Base-by-base conservation (phyloP, 345 rosid species). In the Aethionema arabicum region DNA sequence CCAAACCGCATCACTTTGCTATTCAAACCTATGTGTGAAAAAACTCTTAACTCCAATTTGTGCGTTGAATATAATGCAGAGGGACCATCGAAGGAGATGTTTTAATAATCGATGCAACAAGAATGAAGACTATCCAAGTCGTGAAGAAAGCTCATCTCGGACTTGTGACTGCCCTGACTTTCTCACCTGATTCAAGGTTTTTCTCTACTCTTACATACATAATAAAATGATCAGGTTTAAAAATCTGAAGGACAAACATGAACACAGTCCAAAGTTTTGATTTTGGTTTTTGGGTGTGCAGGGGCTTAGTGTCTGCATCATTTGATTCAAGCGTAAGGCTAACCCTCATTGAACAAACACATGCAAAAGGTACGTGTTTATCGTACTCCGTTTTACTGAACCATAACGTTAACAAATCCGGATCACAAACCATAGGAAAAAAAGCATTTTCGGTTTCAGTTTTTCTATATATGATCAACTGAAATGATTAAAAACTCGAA, bases 241-340 rank as follows among this genome's bases (percentile, higher is more conserved):
- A 0, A 32, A 3, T 16, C 7, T 45, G 46, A 57, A 47, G 45
- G 7, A 5, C 5, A 35, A 47, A 15, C 30, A 32, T n/a, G 37
- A 29, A 57, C 7, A 8, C 55, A 14, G 8, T 55, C 31, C 55
- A 21, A 70, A 5, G 61, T 59, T 32, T 50, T 12, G 32, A 32
- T 45, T 38, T 65, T 53, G 66, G 49, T 32, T n/a, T 8, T 39
- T 66, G 52, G 63, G 59, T 41, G 4, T 76, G 49, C 75, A 90
- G 99, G 91, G 82, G 88, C 40, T 62, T 90, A 76, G 68, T 85
- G 45, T 90, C 96, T 12, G 88, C 81, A 61, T 95, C 96, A 42
- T 67, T 95, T 78, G 99, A 88, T 77, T 88, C 95, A 4, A 95
- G 98, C 74, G 99, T 80, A 50, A 83, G 96, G 65, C 77, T 90